A percentile compares a stretch with the other conserved stretches of the same genome.
These are phyloP conservation scores for Megacollybia marginata DNA, from an alignment of 768 basidiomycete species.

Conservation along the genomic window DNA sequence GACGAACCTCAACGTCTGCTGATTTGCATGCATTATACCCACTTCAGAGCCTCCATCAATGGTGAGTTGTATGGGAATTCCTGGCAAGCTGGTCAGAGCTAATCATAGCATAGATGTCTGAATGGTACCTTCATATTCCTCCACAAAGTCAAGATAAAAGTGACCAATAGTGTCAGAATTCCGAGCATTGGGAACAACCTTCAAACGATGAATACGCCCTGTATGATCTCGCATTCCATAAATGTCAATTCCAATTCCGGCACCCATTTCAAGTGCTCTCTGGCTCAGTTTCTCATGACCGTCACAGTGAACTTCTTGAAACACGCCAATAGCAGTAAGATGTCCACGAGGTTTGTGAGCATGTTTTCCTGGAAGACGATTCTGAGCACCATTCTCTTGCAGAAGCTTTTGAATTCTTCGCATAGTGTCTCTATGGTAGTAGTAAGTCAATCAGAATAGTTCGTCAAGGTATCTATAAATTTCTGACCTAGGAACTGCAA, in stretches of 20 bases:
- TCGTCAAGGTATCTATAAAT: too few relatives aligned
- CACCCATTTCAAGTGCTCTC: conserved; percentile 2
- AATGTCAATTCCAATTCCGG: conserved; percentile 5
- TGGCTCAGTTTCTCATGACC: conserved; percentile 5
- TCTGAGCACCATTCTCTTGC: background rate
- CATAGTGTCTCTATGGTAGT: background rate
- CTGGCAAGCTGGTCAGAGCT: background rate
- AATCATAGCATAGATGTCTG: background rate
- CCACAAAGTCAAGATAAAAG: background rate
- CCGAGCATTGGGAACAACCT: background rate
- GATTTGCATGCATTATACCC: background rate
- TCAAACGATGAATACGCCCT: background rate
- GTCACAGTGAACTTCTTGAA: conserved; percentile 4
- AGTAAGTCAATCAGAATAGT: too few relatives aligned
- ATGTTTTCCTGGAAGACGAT: background rate
- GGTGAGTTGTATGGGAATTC: conserved; percentile 2
- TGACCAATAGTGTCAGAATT: background rate
- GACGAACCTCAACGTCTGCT: background rate
- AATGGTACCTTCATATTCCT: background rate
- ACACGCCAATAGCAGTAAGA: conserved; percentile 1
- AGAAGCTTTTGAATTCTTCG: background rate
- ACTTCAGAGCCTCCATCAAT: conserved; percentile 4
- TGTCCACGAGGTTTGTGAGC: background rate
- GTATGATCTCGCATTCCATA: conserved; percentile 7
- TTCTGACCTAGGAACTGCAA: background rate